Base-by-base conservation (phyloP, 1,284 basidiomycete genomes). In the Mycena citricolor region DNA sequence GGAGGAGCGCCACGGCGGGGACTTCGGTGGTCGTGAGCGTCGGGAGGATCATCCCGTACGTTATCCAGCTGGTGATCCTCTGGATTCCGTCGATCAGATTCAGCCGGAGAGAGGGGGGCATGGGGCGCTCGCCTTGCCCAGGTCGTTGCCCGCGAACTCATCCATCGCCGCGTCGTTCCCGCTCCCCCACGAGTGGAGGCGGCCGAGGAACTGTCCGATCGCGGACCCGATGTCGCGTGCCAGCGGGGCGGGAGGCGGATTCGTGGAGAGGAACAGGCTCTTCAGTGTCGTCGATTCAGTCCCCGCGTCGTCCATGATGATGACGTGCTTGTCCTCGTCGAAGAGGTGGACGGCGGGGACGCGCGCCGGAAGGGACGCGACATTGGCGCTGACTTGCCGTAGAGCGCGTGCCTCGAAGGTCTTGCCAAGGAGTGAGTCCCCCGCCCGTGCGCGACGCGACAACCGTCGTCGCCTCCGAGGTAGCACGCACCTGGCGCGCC, bases 251-350 rank as follows among this genome's bases (percentile, higher is more conserved):
- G 67, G 58, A 5, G 71, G 61, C 2, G 57, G 57, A 16, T 66
- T 28, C 1, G 24, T 63, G 20, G 65, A 60, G 23, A 69, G 60
- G 56, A 82, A 61, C 23, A 75, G 63, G 6, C 69, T 60, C 58
- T 83, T 83, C 46, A 84, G 62, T 2, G 68, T 71, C 17, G 57
- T 49, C 13, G 62, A 53, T 6, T 56, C 52, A 22, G 55, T 57
- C 3, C 82, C 82, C 39, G 67, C 70, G 47, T 84, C 82, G 28
- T 80, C 75, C 71, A 83, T 81, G 56, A 84, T 70, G 24, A 83
- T 67, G 5, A 72, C 69, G 47, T 74, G 64, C 8, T 59, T 66
- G 14, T 61, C 59, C 16, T 69, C 60, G 54, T 84, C 82, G 55
- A 75, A 74, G 25, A 66, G 59, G 51, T 74, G 63, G 8, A 84